Percentiles rank a stretch among this genome's conserved stretches.
Conservation (phyloP, 371 early-diverging fungal species). For the Mortierella sp. region DNA sequence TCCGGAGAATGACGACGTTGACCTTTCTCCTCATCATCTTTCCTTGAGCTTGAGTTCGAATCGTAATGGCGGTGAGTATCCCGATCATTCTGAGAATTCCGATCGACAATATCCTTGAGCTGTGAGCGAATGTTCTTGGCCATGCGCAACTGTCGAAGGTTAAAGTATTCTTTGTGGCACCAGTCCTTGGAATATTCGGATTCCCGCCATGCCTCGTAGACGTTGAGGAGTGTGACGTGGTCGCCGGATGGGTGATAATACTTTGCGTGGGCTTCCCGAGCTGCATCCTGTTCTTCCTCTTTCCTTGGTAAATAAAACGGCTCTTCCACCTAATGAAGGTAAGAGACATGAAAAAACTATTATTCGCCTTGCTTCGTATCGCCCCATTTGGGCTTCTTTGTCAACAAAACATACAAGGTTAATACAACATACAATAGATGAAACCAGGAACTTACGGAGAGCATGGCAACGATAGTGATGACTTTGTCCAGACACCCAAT, state of each 20-base stretch:
- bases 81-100: constrained; percentile 50
- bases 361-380: background rate
- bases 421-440: background rate
- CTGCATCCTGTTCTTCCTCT: constrained; percentile 80
- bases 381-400: constrained; percentile 48
- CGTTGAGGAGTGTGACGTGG: constrained; percentile 89
- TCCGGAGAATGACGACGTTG: constrained; percentile 4
- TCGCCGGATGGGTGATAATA: constrained; percentile 85
- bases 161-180: constrained; percentile 94
- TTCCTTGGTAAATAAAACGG: constrained; percentile 86
- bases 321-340: constrained; percentile 90
- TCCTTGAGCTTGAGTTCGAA: background rate
- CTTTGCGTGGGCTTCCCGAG: constrained; percentile 82
- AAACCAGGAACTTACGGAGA: constrained; percentile 54
- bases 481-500: constrained; percentile 68
- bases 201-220: constrained; percentile 91
- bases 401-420: background rate
- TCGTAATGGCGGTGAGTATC: background rate
- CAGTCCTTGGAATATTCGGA: constrained; percentile 85
- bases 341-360: constrained; percentile 26
- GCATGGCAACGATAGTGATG: constrained; percentile 79
- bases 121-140: constrained; percentile 94
- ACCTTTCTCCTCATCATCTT: background rate
- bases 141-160: constrained; percentile 85
- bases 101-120: constrained; percentile 88